Base-by-base conservation (phyloP, 192 early-diverging fungal genomes). In the Backusella luteola region DNA sequence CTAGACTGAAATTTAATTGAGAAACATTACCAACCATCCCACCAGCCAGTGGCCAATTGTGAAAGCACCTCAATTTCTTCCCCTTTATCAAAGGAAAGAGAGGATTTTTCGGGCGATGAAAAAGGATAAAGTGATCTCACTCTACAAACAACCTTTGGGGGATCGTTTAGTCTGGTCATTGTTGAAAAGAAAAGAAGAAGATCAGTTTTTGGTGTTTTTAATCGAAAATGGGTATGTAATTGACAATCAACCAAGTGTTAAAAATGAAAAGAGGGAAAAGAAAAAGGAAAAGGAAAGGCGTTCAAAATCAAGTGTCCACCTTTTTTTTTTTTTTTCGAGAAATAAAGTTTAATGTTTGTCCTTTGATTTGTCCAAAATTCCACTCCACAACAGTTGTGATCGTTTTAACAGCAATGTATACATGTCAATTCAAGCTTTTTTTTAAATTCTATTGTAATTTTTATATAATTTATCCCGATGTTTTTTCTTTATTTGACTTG, bases 31-130 rank as follows among this genome's bases (percentile, higher is more conserved):
- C 92, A 83, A 19, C 98, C 98, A 80, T 97, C 96, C 98, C 98
- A 99, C 98, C 98, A 99, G 15, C 97, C 98, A 0, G 94, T 94
- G 74, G 93, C 91, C 29, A 98, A 90, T 74, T 94, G 94, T 6
- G 92, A 92, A 5, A 97, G 83, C 8, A 99, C 98, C 71, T 96
- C 91, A 77, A 99, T 96, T 73, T 93, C 83, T 77, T 97, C 95
- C 74, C 91, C 95, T 74, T 89, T 88, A 39, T 88, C 88, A 82
- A 99, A 97, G 6, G 90, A 86, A 29, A 99, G 88, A 36, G 89
- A 91, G 21, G 93, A 91, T 63, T 88, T 81, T 70, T 96, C 95
- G 19, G 87, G 86, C 63, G 92, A 93, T 66, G 88, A 79, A 86
- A 96, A 99, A 77, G 96, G 92, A 80, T 96, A 97, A 71, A 96